phyloP scores from a whole-genome alignment of 2,329 filamentous ascomycete species.

The Bipolaris oryzae region DNA sequence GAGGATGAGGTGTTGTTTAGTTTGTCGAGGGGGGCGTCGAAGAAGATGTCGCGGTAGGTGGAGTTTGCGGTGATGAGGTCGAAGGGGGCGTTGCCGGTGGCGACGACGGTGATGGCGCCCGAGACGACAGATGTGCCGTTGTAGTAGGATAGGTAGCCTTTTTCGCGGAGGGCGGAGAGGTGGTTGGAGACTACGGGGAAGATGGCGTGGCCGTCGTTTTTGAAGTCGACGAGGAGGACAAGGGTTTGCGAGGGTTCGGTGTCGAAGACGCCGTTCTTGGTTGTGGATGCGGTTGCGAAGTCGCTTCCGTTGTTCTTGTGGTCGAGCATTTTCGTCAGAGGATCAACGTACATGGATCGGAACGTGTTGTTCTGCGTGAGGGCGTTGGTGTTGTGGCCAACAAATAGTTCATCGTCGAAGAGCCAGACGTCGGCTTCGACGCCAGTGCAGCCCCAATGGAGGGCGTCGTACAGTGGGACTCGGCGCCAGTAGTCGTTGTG shows the following conservation, averaged over 20 bases:
- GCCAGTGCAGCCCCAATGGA: slow-evolving; percentile 60
- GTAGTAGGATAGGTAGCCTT: slow-evolving; percentile 58
- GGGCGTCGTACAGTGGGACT: slow-evolving; percentile 61
- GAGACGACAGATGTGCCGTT: slow-evolving; percentile 51
- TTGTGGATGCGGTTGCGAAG: slow-evolving; percentile 37
- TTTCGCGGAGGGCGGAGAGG: slow-evolving; percentile 55
- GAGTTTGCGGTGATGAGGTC: slow-evolving; percentile 54
- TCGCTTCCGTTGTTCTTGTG: slow-evolving; percentile 53
- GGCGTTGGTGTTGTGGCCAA: slow-evolving; percentile 59
- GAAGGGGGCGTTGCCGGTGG: slow-evolving; percentile 60
- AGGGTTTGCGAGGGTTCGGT: slow-evolving; percentile 56
- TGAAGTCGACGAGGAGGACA: slow-evolving; percentile 61
- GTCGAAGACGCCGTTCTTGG: slow-evolving; percentile 58
- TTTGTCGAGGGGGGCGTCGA: slow-evolving; percentile 56
- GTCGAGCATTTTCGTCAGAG: slow-evolving; percentile 57
- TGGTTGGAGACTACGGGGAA: slow-evolving; percentile 49
- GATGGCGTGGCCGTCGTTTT: slow-evolving; percentile 46
- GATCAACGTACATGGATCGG: slow-evolving; percentile 59
- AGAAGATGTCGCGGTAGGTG: slow-evolving; percentile 61
- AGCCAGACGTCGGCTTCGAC: slow-evolving; percentile 66
- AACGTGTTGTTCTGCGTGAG: slow-evolving; percentile 57
- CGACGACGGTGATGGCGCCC: slow-evolving; percentile 60
- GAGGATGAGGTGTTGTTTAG: slow-evolving; percentile 40
- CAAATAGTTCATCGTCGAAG: slow-evolving; percentile 59
- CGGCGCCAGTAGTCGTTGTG: slow-evolving; percentile 66